Evolutionary conservation across 106 monocot genomes (phyloP).

Genomic region (Gastrodia elata): DNA sequence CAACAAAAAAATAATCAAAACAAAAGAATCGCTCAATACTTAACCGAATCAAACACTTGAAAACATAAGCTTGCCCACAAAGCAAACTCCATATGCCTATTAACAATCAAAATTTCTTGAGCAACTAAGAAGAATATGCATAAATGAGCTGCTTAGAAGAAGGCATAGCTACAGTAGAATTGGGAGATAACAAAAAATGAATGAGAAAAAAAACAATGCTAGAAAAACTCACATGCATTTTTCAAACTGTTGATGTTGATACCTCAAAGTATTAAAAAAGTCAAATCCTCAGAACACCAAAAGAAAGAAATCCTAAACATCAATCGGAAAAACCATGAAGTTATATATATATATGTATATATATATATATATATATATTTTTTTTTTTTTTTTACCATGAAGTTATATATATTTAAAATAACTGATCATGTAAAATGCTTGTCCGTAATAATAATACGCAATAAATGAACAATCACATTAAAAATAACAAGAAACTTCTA

Average conservation of each 20-base stretch:
- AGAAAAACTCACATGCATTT: background rate
- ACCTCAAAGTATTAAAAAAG: background rate
- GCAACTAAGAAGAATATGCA: background rate
- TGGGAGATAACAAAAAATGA: background rate
- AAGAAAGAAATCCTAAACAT: background rate
- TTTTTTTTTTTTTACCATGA: no score
- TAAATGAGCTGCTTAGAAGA: background rate
- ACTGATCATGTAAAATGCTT: no score
- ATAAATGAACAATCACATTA: no score
- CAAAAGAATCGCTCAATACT: background rate
- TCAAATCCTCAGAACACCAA: background rate
- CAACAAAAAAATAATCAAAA: background rate
- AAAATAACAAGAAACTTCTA: no score
- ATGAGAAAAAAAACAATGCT: background rate
- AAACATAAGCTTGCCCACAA: background rate
- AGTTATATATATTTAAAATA: no score
- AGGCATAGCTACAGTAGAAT: background rate
- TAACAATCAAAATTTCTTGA: background rate
- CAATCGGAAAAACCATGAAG: no score
- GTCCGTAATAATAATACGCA: no score
- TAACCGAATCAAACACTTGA: background rate
- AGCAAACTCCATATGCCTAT: background rate
- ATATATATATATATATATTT: no score
- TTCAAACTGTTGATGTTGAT: background rate
- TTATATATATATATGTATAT: no score